Conservation (phyloP, 2,329 filamentous ascomycete genomes). For the Sporothrix euskadiensis region DNA sequence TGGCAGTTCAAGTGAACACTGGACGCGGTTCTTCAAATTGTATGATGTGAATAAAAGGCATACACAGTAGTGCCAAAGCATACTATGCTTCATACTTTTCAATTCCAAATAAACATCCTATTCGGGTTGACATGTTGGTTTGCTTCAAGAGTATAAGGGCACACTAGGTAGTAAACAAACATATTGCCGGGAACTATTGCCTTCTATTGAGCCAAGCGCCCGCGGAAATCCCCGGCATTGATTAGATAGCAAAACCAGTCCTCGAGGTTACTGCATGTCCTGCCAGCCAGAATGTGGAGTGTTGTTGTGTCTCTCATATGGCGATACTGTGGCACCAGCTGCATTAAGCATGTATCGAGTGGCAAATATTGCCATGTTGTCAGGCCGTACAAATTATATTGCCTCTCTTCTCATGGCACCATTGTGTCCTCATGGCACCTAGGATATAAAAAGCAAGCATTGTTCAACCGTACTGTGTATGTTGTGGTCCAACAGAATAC, state of each 20-base stretch:
- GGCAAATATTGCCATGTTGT: not conserved
- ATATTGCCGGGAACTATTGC: not conserved
- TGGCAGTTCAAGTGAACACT: not conserved
- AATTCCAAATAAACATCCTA: not conserved
- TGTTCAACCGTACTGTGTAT: not conserved
- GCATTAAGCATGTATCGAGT: not conserved
- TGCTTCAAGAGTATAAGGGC: not conserved
- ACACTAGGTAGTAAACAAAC: not conserved
- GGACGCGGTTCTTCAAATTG: not conserved
- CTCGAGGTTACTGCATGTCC: not conserved
- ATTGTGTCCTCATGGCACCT: not conserved
- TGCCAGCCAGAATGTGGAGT: not conserved
- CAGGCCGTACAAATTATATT: not conserved
- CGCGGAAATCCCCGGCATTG: not conserved
- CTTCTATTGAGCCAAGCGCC: not conserved
- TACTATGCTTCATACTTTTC: not conserved
- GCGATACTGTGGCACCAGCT: not conserved
- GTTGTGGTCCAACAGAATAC: not conserved
- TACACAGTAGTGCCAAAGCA: not conserved
- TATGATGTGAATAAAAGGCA: not conserved
- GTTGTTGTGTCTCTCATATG: not conserved
- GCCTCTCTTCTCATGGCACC: not conserved
- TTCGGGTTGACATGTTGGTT: not conserved
- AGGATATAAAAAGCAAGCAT: not conserved
- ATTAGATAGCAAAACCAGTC: conserved; percentile 1